Evolutionary conservation across 164 flowering plant genomes (phyloP).

Genomic region (Tinospora cordifolia): DNA sequence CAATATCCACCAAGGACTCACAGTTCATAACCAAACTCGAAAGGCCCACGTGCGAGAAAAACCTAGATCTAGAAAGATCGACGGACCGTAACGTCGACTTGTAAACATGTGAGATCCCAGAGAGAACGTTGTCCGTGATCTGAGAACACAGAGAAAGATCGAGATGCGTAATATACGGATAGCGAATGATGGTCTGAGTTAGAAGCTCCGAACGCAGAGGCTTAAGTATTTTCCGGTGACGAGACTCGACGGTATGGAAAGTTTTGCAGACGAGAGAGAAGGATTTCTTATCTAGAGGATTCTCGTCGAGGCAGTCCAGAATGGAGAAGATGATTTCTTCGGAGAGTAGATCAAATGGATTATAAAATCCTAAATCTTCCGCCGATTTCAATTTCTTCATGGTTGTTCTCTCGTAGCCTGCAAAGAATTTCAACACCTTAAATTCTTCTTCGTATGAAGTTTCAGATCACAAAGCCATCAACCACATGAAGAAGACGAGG

Average conservation of each 20-base stretch:
- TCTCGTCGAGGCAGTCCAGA: constrained; percentile 36
- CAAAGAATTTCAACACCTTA: background rate
- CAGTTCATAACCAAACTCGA: constrained; percentile 39
- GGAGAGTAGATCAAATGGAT: constrained; percentile 44
- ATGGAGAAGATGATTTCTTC: constrained; percentile 48
- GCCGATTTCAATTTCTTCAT: constrained; percentile 30
- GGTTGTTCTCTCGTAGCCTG: background rate
- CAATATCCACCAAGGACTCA: constrained; percentile 48
- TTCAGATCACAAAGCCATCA: background rate
- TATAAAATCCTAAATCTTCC: constrained; percentile 10
- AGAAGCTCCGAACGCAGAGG: constrained; percentile 41
- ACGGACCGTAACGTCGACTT: constrained; percentile 31
- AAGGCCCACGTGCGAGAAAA: constrained; percentile 50
- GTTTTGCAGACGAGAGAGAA: constrained; percentile 45
- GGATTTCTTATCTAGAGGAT: constrained; percentile 37
- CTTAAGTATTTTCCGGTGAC: constrained; percentile 37
- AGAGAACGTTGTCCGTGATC: constrained; percentile 44
- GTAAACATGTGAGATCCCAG: constrained; percentile 27
- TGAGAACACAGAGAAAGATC: constrained; percentile 72
- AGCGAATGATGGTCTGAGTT: constrained; percentile 37
- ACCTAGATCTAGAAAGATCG: constrained; percentile 55
- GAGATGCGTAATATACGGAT: constrained; percentile 34
- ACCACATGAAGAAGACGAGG: background rate
- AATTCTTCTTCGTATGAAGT: background rate
- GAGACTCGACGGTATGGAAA: constrained; percentile 38